Percentiles rank a stretch among this genome's conserved stretches.
Evolutionary conservation across 176 grass and related monocot genomes (phyloP).

Genomic region (Carex cristatella): DNA sequence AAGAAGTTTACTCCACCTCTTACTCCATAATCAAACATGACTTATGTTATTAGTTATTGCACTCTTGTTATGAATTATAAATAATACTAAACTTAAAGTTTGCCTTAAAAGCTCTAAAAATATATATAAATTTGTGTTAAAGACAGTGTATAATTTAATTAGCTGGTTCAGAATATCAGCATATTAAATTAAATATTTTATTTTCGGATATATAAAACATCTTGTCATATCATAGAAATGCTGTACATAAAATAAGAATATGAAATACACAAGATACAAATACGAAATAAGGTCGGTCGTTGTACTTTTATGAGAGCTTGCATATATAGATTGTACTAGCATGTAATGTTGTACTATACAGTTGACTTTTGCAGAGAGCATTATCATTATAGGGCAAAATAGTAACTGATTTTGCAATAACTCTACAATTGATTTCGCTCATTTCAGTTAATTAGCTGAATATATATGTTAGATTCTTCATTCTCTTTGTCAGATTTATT

Average conservation of each 20-base stretch:
- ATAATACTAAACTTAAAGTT: neutral
- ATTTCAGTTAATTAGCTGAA: neutral
- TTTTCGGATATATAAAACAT: neutral
- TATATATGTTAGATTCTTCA: neutral
- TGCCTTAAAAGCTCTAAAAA: neutral
- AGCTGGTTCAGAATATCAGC: neutral
- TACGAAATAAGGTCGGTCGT: neutral
- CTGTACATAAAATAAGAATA: neutral
- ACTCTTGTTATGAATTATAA: neutral
- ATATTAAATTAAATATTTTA: neutral
- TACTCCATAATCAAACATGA: too few relatives aligned
- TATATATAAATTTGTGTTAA: neutral
- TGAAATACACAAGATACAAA: neutral
- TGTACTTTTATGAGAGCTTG: neutral
- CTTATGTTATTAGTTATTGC: too few relatives aligned
- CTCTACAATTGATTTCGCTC: neutral
- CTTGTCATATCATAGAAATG: neutral
- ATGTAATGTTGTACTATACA: conserved; percentile 12
- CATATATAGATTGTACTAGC: neutral
- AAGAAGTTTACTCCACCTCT: too few relatives aligned
- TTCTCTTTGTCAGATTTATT: neutral
- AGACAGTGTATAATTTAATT: neutral
- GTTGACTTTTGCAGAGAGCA: conserved; percentile 6
- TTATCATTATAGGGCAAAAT: neutral
- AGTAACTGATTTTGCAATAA: neutral